These are phyloP conservation scores for Plenodomus biglobosus DNA, from an alignment of 2,329 filamentous ascomycete genomes.

Conservation along the genomic window DNA sequence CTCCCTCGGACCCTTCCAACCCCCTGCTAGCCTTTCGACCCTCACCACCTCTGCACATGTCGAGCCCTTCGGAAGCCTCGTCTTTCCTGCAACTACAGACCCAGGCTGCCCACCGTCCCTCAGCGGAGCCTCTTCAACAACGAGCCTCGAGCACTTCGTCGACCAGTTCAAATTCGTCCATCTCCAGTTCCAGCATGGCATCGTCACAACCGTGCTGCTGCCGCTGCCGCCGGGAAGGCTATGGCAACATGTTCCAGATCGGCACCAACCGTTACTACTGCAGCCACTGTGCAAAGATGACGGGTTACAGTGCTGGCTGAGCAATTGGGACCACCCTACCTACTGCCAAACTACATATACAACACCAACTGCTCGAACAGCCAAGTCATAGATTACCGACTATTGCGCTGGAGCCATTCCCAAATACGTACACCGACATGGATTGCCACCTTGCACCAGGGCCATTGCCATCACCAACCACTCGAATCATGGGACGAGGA, in stretches of 20 bases:
- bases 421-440: not conserved
- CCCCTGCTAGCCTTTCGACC: slow-evolving; percentile 40
- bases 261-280: slow-evolving; percentile 47
- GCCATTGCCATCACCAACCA: not conserved
- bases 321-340: not conserved
- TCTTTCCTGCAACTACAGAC: slow-evolving; percentile 46
- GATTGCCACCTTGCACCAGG: not conserved
- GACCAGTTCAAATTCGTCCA: slow-evolving; percentile 13
- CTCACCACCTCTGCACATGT: slow-evolving; percentile 20
- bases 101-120: slow-evolving; percentile 38
- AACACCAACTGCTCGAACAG: not conserved
- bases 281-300: slow-evolving; percentile 44
- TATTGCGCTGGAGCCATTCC: not conserved
- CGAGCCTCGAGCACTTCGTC: slow-evolving; percentile 11
- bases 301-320: slow-evolving; percentile 43
- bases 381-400: not conserved
- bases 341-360: slow-evolving; percentile 1
- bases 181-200: slow-evolving; percentile 16
- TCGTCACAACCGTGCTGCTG: slow-evolving; percentile 33
- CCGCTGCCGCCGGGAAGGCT: slow-evolving; percentile 39
- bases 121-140: slow-evolving; percentile 31
- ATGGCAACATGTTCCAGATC: slow-evolving; percentile 40
- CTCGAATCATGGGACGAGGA: not conserved
- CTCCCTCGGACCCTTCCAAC: slow-evolving; percentile 34
- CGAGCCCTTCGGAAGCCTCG: slow-evolving; percentile 32